A percentile compares a stretch with the other conserved stretches of the same genome.
phyloP scores from a whole-genome alignment of 768 basidiomycete species.

The Chalciporus piperatus region DNA sequence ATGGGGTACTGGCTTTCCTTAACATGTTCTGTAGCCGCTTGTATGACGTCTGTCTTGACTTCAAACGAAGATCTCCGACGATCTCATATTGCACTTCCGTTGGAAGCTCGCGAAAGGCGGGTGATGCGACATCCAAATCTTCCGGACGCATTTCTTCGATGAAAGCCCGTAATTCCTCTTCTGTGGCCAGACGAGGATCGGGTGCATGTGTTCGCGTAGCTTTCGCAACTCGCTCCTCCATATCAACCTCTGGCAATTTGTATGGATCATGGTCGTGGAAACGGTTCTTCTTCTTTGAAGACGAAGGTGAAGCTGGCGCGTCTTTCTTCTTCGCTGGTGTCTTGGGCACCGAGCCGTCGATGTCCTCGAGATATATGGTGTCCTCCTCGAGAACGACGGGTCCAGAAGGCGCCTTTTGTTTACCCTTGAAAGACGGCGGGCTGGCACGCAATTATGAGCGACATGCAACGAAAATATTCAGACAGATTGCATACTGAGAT shows the following conservation, averaged over 20 bases:
- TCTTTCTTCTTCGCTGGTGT: slow-evolving; percentile 42
- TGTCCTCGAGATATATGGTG: slow-evolving; percentile 87
- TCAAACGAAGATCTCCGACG: slow-evolving; percentile 90
- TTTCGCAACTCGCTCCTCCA: slow-evolving; percentile 60
- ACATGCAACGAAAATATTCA: background rate
- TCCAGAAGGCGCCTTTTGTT: slow-evolving; percentile 43
- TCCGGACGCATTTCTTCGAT: slow-evolving; percentile 96
- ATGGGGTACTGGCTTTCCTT: slow-evolving; percentile 66
- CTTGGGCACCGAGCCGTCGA: slow-evolving; percentile 52
- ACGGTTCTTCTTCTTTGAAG: slow-evolving; percentile 57
- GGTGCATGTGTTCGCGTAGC: slow-evolving; percentile 60
- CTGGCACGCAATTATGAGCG: slow-evolving; percentile 8
- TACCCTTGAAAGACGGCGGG: slow-evolving; percentile 37
- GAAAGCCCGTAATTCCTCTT: slow-evolving; percentile 88
- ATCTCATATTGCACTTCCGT: slow-evolving; percentile 99
- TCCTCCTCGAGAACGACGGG: slow-evolving; percentile 62
- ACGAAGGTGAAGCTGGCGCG: slow-evolving; percentile 36
- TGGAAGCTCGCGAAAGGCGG: slow-evolving; percentile 88
- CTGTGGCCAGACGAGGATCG: slow-evolving; percentile 93
- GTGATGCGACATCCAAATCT: slow-evolving; percentile 89
- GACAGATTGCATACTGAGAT: slow-evolving; percentile 37
- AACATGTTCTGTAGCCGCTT: slow-evolving; percentile 91
- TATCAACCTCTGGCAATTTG: slow-evolving; percentile 77
- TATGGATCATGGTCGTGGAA: slow-evolving; percentile 89
- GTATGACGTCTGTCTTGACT: slow-evolving; percentile 93